phyloP scores from a whole-genome alignment of 768 basidiomycete genomes.

The Bullera alba region DNA sequence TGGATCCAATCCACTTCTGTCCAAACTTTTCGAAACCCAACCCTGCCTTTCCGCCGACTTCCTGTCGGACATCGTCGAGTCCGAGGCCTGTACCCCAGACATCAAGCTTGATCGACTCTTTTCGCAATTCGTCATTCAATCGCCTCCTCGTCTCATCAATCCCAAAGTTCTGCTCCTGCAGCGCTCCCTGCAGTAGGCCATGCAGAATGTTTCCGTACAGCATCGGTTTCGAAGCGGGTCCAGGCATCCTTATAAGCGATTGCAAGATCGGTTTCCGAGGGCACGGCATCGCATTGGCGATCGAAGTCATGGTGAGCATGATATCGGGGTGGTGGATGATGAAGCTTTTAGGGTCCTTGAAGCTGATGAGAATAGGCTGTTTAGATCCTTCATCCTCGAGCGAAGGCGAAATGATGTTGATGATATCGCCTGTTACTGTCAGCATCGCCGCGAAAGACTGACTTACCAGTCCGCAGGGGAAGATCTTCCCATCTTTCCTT shows the following conservation, averaged over 20 bases:
- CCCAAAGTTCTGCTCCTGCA: conserved; percentile 48
- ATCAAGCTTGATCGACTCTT: conserved; percentile 37
- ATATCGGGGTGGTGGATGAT: conserved; percentile 87
- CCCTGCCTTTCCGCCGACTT: conserved; percentile 44
- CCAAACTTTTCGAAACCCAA: conserved; percentile 42
- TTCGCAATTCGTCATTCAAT: conserved; percentile 34
- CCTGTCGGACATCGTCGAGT: conserved; percentile 39
- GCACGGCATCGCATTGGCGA: conserved; percentile 77
- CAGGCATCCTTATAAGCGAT: conserved; percentile 50
- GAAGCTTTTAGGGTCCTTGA: conserved; percentile 54
- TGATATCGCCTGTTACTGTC: conserved; percentile 58
- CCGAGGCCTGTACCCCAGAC: conserved; percentile 44
- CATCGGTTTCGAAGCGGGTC: conserved; percentile 50
- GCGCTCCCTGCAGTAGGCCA: conserved; percentile 76
- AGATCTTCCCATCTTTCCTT: conserved; percentile 71
- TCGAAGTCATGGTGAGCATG: conserved; percentile 80
- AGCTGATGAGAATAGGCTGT: conserved; percentile 50
- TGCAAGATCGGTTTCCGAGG: conserved; percentile 73
- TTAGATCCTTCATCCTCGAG: conserved; percentile 50
- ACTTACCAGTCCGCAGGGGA: conserved; percentile 57
- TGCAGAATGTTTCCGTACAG: conserved; percentile 93
- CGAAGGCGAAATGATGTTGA: conserved; percentile 57
- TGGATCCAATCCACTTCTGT: conserved; percentile 55
- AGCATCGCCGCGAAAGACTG: background rate
- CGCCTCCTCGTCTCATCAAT: conserved; percentile 18